Evolutionary conservation across 1,284 basidiomycete genomes (phyloP).

Genomic region (Malassezia caprae): DNA sequence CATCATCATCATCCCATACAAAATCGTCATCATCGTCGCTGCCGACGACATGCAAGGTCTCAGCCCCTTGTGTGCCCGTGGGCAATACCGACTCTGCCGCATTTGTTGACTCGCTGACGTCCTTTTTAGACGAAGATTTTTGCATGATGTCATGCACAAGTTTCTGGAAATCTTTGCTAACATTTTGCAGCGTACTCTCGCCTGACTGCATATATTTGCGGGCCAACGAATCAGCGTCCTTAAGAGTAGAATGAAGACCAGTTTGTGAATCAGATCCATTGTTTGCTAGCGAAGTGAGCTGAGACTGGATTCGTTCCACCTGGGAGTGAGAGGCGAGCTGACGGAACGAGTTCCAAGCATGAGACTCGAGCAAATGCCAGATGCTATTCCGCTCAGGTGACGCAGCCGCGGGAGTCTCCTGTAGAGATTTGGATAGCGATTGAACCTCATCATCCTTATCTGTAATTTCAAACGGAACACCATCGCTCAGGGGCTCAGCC

Average conservation of each 20-base stretch:
- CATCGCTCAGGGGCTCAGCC: not conserved
- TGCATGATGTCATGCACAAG: slow-evolving; percentile 20
- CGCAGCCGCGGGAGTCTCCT: not conserved
- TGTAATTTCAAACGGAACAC: slow-evolving; percentile 1
- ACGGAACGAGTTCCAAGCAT: slow-evolving; percentile 8
- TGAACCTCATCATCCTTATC: not conserved
- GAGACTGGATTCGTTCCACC: slow-evolving; percentile 8
- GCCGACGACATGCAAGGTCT: not conserved
- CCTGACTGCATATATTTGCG: slow-evolving; percentile 7
- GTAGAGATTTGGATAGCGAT: not conserved
- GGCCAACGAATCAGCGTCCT: slow-evolving; percentile 13
- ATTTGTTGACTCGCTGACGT: not conserved
- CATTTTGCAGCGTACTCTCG: slow-evolving; percentile 14
- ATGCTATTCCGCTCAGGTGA: not conserved
- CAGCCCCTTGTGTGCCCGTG: not conserved
- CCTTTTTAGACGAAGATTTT: not conserved
- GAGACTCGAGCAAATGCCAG: not conserved
- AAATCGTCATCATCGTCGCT: slow-evolving; percentile 17
- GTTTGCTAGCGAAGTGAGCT: not conserved
- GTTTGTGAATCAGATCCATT: not conserved
- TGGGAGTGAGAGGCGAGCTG: slow-evolving; percentile 8
- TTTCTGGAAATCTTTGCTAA: slow-evolving; percentile 18
- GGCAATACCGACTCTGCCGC: not conserved
- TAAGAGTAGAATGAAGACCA: slow-evolving; percentile 3
- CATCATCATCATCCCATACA: slow-evolving; percentile 21